Percentiles rank a stretch among this genome's conserved stretches.
phyloP scores from a whole-genome alignment of 108 stramenopile genomes.

The Discostella stelligeroides region DNA sequence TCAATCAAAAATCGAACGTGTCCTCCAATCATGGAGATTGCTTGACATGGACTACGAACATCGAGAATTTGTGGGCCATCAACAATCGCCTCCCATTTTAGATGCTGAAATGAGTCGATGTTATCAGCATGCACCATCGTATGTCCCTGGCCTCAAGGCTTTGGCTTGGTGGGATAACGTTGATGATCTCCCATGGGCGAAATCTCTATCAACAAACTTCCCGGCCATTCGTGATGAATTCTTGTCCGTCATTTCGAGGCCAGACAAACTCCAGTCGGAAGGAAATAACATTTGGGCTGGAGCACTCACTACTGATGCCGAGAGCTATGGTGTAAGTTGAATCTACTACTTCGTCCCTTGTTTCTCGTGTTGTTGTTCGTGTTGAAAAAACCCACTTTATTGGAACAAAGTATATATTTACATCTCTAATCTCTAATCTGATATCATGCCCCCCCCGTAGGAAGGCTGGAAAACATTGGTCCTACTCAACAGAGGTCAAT shows the following conservation, averaged over 20 bases:
- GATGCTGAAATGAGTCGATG: constrained; percentile 47
- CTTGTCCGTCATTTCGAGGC: constrained; percentile 50
- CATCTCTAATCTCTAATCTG: constrained; percentile 31
- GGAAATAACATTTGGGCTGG: constrained; percentile 91
- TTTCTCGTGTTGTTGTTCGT: too few species aligned
- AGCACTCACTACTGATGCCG: constrained; percentile 78
- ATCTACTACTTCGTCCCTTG: neutral
- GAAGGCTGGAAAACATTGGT: constrained; percentile 92
- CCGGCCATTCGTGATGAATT: constrained; percentile 81
- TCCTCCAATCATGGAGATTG: constrained; percentile 73
- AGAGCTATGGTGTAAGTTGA: constrained; percentile 56
- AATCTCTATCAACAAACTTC: constrained; percentile 60
- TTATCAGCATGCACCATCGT: constrained; percentile 80
- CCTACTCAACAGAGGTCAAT: constrained; percentile 88
- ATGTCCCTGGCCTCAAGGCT: constrained; percentile 73
- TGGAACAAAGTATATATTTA: neutral
- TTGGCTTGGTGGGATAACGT: constrained; percentile 71
- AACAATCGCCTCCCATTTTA: constrained; percentile 40
- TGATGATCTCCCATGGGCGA: constrained; percentile 62
- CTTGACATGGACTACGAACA: constrained; percentile 75
- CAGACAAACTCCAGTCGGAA: constrained; percentile 50
- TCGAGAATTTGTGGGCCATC: constrained; percentile 64
- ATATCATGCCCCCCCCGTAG: constrained; percentile 1
- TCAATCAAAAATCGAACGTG: constrained; percentile 54
- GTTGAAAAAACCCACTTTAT: neutral